Conservation (phyloP, 352 stramenopile genomes). For the Globisporangium recalcitrans region DNA sequence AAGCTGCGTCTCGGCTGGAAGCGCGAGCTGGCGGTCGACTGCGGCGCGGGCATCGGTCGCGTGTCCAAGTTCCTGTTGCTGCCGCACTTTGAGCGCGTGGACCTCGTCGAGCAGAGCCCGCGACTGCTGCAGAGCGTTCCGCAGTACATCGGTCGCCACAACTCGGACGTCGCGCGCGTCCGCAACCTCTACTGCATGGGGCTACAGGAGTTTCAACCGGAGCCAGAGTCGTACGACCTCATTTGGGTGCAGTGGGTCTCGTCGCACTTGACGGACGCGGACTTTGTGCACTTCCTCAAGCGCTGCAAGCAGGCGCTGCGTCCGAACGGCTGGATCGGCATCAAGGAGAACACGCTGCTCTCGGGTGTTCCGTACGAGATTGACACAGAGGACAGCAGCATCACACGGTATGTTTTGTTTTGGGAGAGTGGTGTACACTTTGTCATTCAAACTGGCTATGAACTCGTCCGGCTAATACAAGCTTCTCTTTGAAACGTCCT, state of each 20-base stretch:
- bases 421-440: background rate
- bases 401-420: conserved; percentile 63
- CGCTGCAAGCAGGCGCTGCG: conserved; percentile 74
- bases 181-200: conserved; percentile 88
- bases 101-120: conserved; percentile 93
- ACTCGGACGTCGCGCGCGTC: conserved; percentile 30
- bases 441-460: background rate
- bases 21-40: conserved; percentile 59
- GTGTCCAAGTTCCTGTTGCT: conserved; percentile 93
- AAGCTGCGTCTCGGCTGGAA: conserved; percentile 44
- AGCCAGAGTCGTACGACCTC: conserved; percentile 83
- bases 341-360: conserved; percentile 92
- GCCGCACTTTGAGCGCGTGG: conserved; percentile 81
- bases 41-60: conserved; percentile 91
- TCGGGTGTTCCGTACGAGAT: conserved; percentile 81
- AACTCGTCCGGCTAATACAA: background rate
- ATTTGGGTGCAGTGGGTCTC: conserved; percentile 98
- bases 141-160: conserved; percentile 73
- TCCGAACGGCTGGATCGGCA: conserved; percentile 49
- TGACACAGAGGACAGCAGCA: conserved; percentile 92
- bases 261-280: conserved; percentile 92
- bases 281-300: conserved; percentile 91
- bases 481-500: background rate
- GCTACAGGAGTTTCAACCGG: conserved; percentile 88
- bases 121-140: conserved; percentile 86